Percentiles rank a stretch among this genome's conserved stretches.
Evolutionary conservation across 2,329 filamentous ascomycete species (phyloP).

Genomic region (Dryadomyces sulphureus): DNA sequence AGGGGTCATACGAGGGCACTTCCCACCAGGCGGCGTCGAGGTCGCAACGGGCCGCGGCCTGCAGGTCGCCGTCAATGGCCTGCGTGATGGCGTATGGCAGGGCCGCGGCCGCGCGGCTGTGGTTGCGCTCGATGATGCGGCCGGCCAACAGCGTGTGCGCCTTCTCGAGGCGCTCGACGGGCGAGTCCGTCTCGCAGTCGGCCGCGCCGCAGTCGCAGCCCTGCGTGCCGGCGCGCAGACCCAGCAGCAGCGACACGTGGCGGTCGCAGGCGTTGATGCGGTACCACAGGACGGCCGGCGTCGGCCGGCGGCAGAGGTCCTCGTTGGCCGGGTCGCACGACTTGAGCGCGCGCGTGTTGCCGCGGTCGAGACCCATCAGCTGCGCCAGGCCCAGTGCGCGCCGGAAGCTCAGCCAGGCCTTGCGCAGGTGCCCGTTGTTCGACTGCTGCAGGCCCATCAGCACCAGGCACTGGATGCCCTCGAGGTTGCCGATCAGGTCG

Average conservation of each 20-base stretch:
- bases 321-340: slow-evolving; percentile 21
- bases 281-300: slow-evolving; percentile 27
- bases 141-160: slow-evolving; percentile 26
- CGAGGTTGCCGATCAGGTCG: slow-evolving; percentile 32
- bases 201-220: slow-evolving; percentile 12
- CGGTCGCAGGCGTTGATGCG: slow-evolving; percentile 34
- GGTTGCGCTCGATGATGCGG: slow-evolving; percentile 33
- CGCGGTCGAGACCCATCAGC: slow-evolving; percentile 32
- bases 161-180: slow-evolving; percentile 28
- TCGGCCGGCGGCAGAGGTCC: slow-evolving; percentile 16
- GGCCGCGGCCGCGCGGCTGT: slow-evolving; percentile 22
- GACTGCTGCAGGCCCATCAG: slow-evolving; percentile 33
- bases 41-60: slow-evolving; percentile 19
- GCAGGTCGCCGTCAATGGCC: slow-evolving; percentile 32
- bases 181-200: slow-evolving; percentile 17
- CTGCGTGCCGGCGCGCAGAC: slow-evolving; percentile 29
- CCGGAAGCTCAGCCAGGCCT: slow-evolving; percentile 36
- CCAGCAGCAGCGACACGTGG: slow-evolving; percentile 34
- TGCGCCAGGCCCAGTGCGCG: slow-evolving; percentile 35
- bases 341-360: slow-evolving; percentile 18
- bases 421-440: slow-evolving; percentile 38
- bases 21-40: slow-evolving; percentile 36
- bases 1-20: slow-evolving; percentile 15
- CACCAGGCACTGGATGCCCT: slow-evolving; percentile 37
- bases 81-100: slow-evolving; percentile 25